Evolutionary conservation across 768 basidiomycete genomes (phyloP).

Genomic region (Russula virescens): DNA sequence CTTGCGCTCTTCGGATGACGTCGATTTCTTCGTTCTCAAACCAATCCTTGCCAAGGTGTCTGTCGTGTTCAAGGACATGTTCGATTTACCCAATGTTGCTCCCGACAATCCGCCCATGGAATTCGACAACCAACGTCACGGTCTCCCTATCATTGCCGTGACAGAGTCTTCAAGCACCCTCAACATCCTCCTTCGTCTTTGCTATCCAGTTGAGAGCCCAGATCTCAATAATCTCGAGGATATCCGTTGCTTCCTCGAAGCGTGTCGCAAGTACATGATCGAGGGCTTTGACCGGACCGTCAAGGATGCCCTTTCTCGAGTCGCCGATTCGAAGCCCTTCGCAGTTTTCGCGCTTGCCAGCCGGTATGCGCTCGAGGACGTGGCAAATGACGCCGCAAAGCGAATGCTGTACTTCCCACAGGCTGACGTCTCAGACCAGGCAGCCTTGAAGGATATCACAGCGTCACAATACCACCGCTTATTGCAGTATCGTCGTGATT

Average conservation of each 20-base stretch:
- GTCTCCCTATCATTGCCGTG: conserved; percentile 11
- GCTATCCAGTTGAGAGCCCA: conserved; percentile 19
- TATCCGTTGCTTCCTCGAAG: conserved; percentile 17
- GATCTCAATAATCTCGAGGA: conserved; percentile 14
- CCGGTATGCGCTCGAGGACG: conserved; percentile 17
- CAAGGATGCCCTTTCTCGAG: conserved; percentile 13
- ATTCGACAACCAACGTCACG: not conserved
- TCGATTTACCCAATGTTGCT: conserved; percentile 11
- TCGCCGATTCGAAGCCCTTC: conserved; percentile 9
- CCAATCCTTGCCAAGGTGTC: conserved; percentile 17
- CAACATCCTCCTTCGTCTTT: conserved; percentile 16
- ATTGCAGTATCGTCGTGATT: conserved; percentile 15
- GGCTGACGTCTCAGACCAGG: not conserved
- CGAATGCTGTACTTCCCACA: conserved; percentile 6
- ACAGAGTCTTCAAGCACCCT: conserved; percentile 15
- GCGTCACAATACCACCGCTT: conserved; percentile 16
- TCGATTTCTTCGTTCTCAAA: conserved; percentile 22
- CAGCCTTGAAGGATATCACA: conserved; percentile 14
- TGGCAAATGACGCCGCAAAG: conserved; percentile 20
- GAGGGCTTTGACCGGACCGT: conserved; percentile 15
- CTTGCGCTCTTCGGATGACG: conserved; percentile 20
- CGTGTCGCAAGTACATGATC: conserved; percentile 20
- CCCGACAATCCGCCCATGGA: not conserved
- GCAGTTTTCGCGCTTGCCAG: conserved; percentile 21
- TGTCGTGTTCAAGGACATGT: conserved; percentile 18